These are phyloP conservation scores for Sanguinoderma infundibulare DNA, from an alignment of 1,284 basidiomycete species.

Conservation along the genomic window DNA sequence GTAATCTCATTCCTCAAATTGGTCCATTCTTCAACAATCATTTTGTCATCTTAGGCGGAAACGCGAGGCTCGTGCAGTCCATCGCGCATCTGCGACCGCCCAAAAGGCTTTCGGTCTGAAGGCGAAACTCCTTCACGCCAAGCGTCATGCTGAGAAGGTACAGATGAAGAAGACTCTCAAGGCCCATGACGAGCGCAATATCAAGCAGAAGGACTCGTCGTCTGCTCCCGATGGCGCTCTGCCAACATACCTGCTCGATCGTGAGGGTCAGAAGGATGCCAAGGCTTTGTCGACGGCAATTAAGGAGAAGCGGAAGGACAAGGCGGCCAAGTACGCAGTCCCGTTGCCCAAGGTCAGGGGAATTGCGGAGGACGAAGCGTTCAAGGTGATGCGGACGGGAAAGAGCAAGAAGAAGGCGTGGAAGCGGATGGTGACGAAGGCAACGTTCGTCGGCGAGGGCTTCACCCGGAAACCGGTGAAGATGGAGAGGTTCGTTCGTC, in stretches of 20 bases:
- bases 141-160: constrained; percentile 96
- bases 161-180: constrained; percentile 99
- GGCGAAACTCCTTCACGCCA: constrained; percentile 96
- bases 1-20: constrained; percentile 31
- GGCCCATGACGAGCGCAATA: constrained; percentile 97
- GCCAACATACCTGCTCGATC: constrained; percentile 94
- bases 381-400: constrained; percentile 99
- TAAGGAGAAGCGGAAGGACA: constrained; percentile 99
- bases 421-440: constrained; percentile 99
- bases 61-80: constrained; percentile 88
- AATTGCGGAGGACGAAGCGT: constrained; percentile 99
- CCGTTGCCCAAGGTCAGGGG: constrained; percentile 97
- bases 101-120: constrained; percentile 97
- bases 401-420: constrained; percentile 97
- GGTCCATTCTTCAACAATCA: not conserved
- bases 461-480: constrained; percentile 99
- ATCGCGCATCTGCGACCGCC: constrained; percentile 85
- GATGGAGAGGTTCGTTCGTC: constrained; percentile 97
- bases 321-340: constrained; percentile 97
- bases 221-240: constrained; percentile 88
- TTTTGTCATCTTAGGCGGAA: constrained; percentile 73
- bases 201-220: constrained; percentile 90
- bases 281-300: constrained; percentile 97
- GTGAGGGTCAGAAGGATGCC: constrained; percentile 97
- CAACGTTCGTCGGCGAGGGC: constrained; percentile 97